Percentiles rank a stretch among this genome's conserved stretches.
These are phyloP conservation scores for Ogataea degrootiae DNA, from an alignment of 805 yeast genomes.

Conservation along the genomic window DNA sequence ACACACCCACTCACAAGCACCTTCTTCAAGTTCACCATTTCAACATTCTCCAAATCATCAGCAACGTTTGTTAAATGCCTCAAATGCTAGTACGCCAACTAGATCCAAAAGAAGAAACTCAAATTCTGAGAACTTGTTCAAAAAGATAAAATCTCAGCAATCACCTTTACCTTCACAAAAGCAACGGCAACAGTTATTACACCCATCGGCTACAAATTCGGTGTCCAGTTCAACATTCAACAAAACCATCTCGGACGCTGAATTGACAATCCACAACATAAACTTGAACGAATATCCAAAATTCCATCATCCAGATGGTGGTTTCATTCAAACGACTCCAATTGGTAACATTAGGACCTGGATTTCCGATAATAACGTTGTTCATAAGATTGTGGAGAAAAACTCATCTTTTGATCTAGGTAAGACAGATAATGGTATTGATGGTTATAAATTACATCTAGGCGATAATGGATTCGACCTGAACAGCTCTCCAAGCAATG, in stretches of 20 bases:
- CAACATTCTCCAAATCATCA: constrained; percentile 10
- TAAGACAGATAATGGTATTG: constrained; percentile 30
- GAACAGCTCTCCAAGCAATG: constrained; percentile 26
- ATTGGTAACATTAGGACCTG: constrained; percentile 53
- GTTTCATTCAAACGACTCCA: constrained; percentile 56
- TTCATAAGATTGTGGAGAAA: constrained; percentile 46
- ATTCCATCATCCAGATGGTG: constrained; percentile 59
- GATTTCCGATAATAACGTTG: constrained; percentile 38
- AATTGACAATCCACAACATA: constrained; percentile 25
- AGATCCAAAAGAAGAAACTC: constrained; percentile 35
- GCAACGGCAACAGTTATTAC: no score
- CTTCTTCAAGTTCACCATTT: constrained; percentile 1
- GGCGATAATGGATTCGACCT: constrained; percentile 19
- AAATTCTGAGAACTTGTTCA: constrained; percentile 26
- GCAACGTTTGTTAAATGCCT: constrained; percentile 10
- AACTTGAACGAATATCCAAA: constrained; percentile 46
- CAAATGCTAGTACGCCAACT: constrained; percentile 16
- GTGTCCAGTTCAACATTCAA: background rate
- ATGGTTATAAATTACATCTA: constrained; percentile 31
- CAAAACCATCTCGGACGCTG: constrained; percentile 3
- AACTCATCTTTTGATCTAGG: constrained; percentile 30
- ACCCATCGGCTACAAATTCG: no score
- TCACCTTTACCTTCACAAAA: background rate
- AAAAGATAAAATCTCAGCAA: constrained; percentile 24
- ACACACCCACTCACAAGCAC: background rate